Evolutionary conservation across 768 basidiomycete genomes (phyloP).

Genomic region (Amanita pseudoporphyria): DNA sequence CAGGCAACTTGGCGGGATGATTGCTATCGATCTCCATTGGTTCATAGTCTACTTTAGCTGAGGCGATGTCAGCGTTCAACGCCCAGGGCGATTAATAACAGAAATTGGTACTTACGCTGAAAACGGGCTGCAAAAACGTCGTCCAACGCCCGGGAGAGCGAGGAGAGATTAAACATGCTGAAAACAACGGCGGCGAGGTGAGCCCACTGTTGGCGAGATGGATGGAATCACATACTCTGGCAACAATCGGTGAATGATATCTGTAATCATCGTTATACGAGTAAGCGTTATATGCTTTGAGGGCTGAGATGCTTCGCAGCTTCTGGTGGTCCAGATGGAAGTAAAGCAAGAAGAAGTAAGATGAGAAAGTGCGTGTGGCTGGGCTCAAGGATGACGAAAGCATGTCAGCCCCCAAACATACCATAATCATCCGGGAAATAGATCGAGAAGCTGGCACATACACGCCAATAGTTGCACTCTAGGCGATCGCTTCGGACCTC

Average conservation of each 20-base stretch:
- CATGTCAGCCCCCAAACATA: too few species aligned
- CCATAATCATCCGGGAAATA: too few species aligned
- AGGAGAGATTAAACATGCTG: conserved; percentile 52
- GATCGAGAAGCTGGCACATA: too few species aligned
- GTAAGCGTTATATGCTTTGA: too few species aligned
- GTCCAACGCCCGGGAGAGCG: conserved; percentile 38
- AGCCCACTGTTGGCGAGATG: conserved; percentile 28
- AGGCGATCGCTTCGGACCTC: too few species aligned
- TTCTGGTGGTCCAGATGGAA: too few species aligned
- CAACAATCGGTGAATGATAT: conserved; percentile 30
- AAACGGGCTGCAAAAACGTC: conserved; percentile 25
- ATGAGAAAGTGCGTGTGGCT: background rate
- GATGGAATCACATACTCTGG: conserved; percentile 19
- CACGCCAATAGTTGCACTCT: too few species aligned
- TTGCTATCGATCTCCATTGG: background rate
- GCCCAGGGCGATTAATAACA: too few species aligned
- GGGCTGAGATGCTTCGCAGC: too few species aligned
- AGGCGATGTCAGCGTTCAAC: background rate
- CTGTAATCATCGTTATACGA: too few species aligned
- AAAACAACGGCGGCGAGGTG: conserved; percentile 22
- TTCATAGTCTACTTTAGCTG: background rate
- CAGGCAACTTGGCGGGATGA: too few species aligned
- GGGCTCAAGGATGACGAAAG: background rate
- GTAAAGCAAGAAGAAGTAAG: too few species aligned
- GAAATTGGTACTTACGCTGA: background rate